A percentile compares a stretch with the other conserved stretches of the same genome.
Evolutionary conservation across 352 stramenopile genomes (phyloP).

Genomic region (Globisporangium emineosum): DNA sequence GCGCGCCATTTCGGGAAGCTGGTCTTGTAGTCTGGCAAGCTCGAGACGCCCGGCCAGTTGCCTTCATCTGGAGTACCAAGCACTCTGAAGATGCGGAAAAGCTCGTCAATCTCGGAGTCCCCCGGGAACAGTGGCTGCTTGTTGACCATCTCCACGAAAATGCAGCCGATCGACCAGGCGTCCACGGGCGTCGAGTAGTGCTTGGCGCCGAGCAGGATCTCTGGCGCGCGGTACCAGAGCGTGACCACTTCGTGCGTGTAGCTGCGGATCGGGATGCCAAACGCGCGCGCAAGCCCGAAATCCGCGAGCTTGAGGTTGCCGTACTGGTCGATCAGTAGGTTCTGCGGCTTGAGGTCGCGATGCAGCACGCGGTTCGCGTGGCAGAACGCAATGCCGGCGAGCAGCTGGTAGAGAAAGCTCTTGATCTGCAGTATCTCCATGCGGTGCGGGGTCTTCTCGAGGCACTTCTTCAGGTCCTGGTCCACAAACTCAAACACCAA

Average conservation of each 20-base stretch:
- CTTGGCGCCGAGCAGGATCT: slow-evolving; percentile 93
- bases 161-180: slow-evolving; percentile 91
- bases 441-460: slow-evolving; percentile 92
- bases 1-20: slow-evolving; percentile 97
- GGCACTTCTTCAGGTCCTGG: slow-evolving; percentile 83
- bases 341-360: slow-evolving; percentile 98
- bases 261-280: slow-evolving; percentile 79
- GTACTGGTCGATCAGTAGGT: slow-evolving; percentile 89
- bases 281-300: slow-evolving; percentile 90
- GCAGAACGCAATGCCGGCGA: slow-evolving; percentile 91
- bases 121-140: slow-evolving; percentile 88
- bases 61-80: slow-evolving; percentile 97
- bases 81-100: slow-evolving; percentile 98
- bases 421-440: slow-evolving; percentile 83
- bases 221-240: slow-evolving; percentile 94
- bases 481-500: slow-evolving; percentile 87
- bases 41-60: slow-evolving; percentile 96
- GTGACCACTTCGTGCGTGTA: slow-evolving; percentile 96
- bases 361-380: slow-evolving; percentile 96
- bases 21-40: slow-evolving; percentile 97
- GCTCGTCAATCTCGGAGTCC: slow-evolving; percentile 98
- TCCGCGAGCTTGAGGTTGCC: slow-evolving; percentile 91
- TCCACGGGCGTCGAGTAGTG: slow-evolving; percentile 94
- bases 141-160: slow-evolving; percentile 94
- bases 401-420: slow-evolving; percentile 79